Evolutionary conservation across 106 monocot species (phyloP), one percentile per base, ranked within the genome.

Genomic region (Dendrobium nobile): DNA sequence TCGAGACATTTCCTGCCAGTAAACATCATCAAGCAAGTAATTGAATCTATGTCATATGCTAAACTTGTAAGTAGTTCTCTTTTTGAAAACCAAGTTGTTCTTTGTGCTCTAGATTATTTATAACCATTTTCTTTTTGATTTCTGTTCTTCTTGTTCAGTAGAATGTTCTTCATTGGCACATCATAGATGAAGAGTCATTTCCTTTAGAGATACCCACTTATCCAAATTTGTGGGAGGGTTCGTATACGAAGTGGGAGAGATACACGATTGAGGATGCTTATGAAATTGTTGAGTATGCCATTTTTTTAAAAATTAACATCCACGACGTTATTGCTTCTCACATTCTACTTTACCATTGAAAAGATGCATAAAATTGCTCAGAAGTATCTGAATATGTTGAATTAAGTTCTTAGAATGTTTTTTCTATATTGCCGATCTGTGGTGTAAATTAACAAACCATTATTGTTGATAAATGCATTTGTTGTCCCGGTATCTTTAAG

Each of bases 111-210:
- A 54, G 64, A 37, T 80, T 54, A 20, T 61, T 51, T 73, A 33
- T 65, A 40, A 33, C 33, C 43, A 42, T 18, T 33, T 47, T 48
- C 24, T 47, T 75, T 24, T 48, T 24, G 51, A 24, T 48, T 76
- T 44, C 2, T 76, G 22, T 48, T 42, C 20, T 74, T 85, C 75
- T 65, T 70, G 82, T 90, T 89, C 88, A 90, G 90, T 95, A 99
- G 99, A 99, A 99, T 90, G 93, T 99, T 85, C 92, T 99, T 80
- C 99, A 99, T 85, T 99, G 99, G 99, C 99, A 99, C 83, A 93
- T 99, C 48, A 85, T 99, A 83, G 99, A 99, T 81, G 95, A 93
- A 84, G 70, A 99, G 78, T 89, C 99, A 43, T 99, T 99, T 87
- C 99, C 99, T 56, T 82, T 99, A 78, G 99, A 99, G 84, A 87